Evolutionary conservation across 352 stramenopile genomes (phyloP), one percentile per base, ranked within the genome.

Genomic region (Pythium apleroticum): DNA sequence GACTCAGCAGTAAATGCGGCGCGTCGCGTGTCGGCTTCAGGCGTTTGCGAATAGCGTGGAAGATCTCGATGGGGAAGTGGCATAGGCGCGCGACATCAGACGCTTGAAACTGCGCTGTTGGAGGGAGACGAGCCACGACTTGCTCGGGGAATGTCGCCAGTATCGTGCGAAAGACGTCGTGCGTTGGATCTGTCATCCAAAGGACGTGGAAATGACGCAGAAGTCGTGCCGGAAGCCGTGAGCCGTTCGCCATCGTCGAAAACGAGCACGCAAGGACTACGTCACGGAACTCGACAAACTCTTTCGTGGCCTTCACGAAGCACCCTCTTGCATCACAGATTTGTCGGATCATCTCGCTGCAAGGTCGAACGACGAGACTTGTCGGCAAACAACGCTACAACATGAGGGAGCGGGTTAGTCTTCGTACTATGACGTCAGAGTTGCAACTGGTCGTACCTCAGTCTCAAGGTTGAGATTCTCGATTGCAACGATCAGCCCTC

Each of bases 191-290:
- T 6, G 62, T 63, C 8, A 89, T 41, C 63, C 69, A 82, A 15
- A 89, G 74, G 61, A 89, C 14, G 43, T 88, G 74, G 28, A 92
- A 90, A 61, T 92, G 84, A 5, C 84, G 76, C 17, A 92, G 54
- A 2, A 92, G 65, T 22, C 84, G 75, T 24, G 69, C 62, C 27
- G 75, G 50, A 4, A 89, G 56, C 2, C 50, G 60, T 12, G 71
- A 63, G 25, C 77, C 80, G 41, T 77, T 77, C 0, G 78, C 24
- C 0, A 76, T 77, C 4, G 86, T 31, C 15, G 80, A 85, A 59
- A 85, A 89, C 3, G 78, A 79, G 15, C 62, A 66, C 56, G 71
- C 84, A 11, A 89, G 28, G 8, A 71, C 53, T 1, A 86, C 53
- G 46, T 89, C 79, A 56, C 71, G 66, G 52, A 88, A 87, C 57